Evolutionary conservation across 495 filamentous ascomycete genomes (phyloP).

Genomic region (Penicillium maclennaniae): DNA sequence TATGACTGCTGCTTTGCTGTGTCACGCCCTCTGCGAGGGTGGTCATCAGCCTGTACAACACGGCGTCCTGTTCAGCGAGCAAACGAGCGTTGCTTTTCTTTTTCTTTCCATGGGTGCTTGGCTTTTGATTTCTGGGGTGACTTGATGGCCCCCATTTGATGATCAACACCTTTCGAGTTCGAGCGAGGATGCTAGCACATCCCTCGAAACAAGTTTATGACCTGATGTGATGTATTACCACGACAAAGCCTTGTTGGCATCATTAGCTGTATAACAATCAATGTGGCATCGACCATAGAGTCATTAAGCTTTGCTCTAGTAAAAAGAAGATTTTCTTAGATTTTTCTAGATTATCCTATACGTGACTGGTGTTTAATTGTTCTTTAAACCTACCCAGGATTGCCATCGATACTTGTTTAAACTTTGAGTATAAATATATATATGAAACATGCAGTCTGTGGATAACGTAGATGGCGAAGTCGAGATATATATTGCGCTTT

Average conservation of each 20-base stretch:
- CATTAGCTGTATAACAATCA: constrained; percentile 3
- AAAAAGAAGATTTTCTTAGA: no score
- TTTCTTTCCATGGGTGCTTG: constrained; percentile 3
- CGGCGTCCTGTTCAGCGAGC: constrained; percentile 10
- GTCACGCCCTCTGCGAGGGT: constrained; percentile 6
- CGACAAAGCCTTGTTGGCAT: constrained; percentile 7
- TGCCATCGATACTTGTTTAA: no score
- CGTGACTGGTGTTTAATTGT: no score
- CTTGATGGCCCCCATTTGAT: not conserved
- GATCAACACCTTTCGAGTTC: constrained; percentile 1
- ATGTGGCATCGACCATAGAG: not conserved
- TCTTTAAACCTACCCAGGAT: no score
- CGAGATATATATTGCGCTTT: no score
- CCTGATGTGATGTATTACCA: not conserved
- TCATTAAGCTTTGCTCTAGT: not conserved
- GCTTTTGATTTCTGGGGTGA: not conserved
- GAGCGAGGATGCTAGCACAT: constrained; percentile 1
- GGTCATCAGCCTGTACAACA: constrained; percentile 7
- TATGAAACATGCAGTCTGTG: no score
- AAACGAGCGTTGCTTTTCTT: constrained; percentile 8
- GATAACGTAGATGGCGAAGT: no score
- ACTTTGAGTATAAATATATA: not conserved
- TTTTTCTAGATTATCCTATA: no score
- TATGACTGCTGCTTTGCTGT: constrained; percentile 1
- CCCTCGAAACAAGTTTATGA: constrained; percentile 5